These are phyloP conservation scores for Microcos paniculata DNA, from an alignment of 345 rosid genomes.

Conservation along the genomic window DNA sequence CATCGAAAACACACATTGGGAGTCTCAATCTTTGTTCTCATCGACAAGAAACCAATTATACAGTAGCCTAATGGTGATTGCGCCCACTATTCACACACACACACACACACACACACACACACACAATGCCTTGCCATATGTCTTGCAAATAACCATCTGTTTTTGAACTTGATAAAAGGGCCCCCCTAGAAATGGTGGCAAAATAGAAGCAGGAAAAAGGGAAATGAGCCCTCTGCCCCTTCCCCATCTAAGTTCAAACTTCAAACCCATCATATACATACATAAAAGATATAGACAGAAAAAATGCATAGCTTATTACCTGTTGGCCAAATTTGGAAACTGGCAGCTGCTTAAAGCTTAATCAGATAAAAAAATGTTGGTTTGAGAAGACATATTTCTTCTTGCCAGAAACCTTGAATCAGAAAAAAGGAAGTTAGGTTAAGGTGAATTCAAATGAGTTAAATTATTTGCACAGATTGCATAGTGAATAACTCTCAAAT, in stretches of 20 bases:
- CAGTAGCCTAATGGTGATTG: constrained; percentile 13
- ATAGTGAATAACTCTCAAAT: neutral
- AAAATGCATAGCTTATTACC: neutral
- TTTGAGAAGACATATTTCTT: neutral
- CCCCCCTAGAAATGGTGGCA: neutral
- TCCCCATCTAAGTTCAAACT: neutral
- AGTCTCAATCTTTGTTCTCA: constrained; percentile 9
- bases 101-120: neutral
- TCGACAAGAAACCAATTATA: constrained; percentile 20
- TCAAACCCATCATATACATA: neutral
- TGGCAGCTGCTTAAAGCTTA: neutral
- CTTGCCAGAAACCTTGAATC: neutral
- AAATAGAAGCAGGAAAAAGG: neutral
- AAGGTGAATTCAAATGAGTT: neutral
- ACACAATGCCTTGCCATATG: constrained; percentile 9
- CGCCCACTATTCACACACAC: neutral
- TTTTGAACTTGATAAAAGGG: neutral
- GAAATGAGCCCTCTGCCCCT: neutral
- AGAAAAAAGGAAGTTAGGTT: neutral
- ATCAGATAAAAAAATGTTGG: neutral
- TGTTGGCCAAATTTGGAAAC: neutral
- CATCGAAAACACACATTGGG: constrained; percentile 14
- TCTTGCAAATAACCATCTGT: constrained; percentile 1
- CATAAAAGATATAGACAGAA: neutral
- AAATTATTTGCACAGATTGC: neutral